phyloP scores from a whole-genome alignment of 441 rosid genomes.

The Flueggea neowawraea region DNA sequence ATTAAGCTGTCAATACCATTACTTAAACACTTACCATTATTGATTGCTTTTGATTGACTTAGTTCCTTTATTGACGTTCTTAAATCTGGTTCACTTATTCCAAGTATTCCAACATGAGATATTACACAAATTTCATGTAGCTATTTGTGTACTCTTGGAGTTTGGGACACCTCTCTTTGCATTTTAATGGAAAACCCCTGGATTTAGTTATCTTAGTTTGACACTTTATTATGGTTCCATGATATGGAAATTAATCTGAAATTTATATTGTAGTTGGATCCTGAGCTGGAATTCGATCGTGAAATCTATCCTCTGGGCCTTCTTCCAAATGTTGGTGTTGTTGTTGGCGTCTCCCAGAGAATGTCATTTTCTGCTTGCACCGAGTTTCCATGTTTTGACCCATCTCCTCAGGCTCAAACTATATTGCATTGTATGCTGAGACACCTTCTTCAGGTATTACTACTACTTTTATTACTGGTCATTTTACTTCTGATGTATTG shows the following conservation, averaged over 20 bases:
- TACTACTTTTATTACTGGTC: slow-evolving; percentile 1
- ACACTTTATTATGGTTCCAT: slow-evolving; percentile 10
- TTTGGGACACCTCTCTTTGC: not conserved
- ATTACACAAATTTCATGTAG: no score
- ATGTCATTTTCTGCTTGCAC: slow-evolving; percentile 95
- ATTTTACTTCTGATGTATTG: not conserved
- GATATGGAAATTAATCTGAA: slow-evolving; percentile 19
- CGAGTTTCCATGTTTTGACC: slow-evolving; percentile 98
- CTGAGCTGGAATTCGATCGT: slow-evolving; percentile 97
- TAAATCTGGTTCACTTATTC: not conserved
- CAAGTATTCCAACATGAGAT: not conserved
- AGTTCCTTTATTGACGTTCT: not conserved
- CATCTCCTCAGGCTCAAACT: slow-evolving; percentile 98
- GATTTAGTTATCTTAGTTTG: slow-evolving; percentile 10
- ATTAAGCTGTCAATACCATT: not conserved
- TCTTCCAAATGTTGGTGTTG: slow-evolving; percentile 95
- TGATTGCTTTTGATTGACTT: not conserved
- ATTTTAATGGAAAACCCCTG: not conserved
- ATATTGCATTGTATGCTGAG: slow-evolving; percentile 95
- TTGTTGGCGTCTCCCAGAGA: slow-evolving; percentile 97
- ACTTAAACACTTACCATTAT: not conserved
- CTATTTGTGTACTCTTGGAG: not conserved
- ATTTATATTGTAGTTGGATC: slow-evolving; percentile 74
- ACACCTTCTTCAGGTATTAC: slow-evolving; percentile 93
- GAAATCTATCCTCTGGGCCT: slow-evolving; percentile 98